Percentiles rank a stretch among this genome's conserved stretches.
Conservation (phyloP, 306 rosid genomes). For the Rosa lucieae region DNA sequence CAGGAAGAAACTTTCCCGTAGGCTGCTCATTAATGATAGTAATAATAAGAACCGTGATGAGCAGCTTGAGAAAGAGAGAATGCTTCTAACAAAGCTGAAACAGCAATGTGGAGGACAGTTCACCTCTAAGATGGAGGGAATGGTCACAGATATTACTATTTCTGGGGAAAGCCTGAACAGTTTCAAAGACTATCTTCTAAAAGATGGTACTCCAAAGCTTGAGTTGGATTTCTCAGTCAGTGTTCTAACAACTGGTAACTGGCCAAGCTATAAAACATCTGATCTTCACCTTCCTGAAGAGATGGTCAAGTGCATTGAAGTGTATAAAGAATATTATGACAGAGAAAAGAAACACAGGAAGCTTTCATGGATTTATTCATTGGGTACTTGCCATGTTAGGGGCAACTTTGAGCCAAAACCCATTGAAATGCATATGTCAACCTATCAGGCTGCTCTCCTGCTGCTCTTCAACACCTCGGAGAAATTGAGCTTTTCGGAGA, state of each 20-base stretch:
- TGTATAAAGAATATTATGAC: slow-evolving; percentile 35
- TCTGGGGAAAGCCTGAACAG: slow-evolving; percentile 30
- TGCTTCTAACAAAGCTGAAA: slow-evolving; percentile 41
- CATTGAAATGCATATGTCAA: slow-evolving; percentile 36
- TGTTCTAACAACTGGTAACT: slow-evolving; percentile 46
- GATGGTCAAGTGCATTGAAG: slow-evolving; percentile 46
- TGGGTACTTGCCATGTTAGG: slow-evolving; percentile 38
- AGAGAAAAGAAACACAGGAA: slow-evolving; percentile 35
- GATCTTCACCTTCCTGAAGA: slow-evolving; percentile 48
- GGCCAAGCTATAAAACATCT: slow-evolving; percentile 45
- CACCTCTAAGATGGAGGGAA: slow-evolving; percentile 51
- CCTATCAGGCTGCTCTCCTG: slow-evolving; percentile 55
- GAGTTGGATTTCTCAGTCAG: slow-evolving; percentile 43
- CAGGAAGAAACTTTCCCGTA: slow-evolving; percentile 48
- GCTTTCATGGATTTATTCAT: slow-evolving; percentile 46
- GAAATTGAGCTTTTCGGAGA: slow-evolving; percentile 48
- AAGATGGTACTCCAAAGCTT: slow-evolving; percentile 27
- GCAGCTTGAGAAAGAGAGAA: slow-evolving; percentile 41
- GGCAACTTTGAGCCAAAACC: slow-evolving; percentile 40
- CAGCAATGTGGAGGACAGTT: slow-evolving; percentile 47
- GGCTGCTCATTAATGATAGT: slow-evolving; percentile 30
- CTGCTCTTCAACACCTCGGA: slow-evolving; percentile 52
- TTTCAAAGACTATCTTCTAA: slow-evolving; percentile 35
- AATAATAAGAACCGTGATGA: slow-evolving; percentile 13
- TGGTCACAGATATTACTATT: slow-evolving; percentile 42